These are phyloP conservation scores for Eryngium alpinum DNA, from an alignment of 140 eudicot genomes.

Conservation along the genomic window DNA sequence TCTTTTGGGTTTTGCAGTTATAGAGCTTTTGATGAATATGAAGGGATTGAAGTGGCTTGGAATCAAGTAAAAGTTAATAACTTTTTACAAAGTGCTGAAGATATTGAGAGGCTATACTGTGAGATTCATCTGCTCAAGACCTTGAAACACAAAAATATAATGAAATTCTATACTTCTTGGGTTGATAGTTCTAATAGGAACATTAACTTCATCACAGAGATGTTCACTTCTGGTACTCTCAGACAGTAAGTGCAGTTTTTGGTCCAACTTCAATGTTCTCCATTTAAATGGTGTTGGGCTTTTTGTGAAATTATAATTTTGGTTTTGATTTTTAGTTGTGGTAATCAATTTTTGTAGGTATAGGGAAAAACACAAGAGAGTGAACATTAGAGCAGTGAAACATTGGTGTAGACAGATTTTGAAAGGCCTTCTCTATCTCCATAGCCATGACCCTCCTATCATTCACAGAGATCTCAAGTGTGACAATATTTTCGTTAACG, in stretches of 20 bases:
- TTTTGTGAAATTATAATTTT: too few species aligned
- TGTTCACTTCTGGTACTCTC: constrained; percentile 86
- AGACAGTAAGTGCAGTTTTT: constrained; percentile 46
- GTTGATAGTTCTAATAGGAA: constrained; percentile 31
- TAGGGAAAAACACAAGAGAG: constrained; percentile 61
- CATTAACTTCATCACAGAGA: constrained; percentile 74
- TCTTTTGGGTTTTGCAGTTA: constrained; percentile 29
- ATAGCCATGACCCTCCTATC: not conserved
- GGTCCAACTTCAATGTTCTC: too few species aligned
- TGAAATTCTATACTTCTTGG: constrained; percentile 74
- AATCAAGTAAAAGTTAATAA: constrained; percentile 57
- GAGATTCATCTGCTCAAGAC: constrained; percentile 74
- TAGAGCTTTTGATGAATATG: constrained; percentile 69
- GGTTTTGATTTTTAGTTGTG: too few species aligned
- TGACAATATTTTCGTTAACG: too few species aligned
- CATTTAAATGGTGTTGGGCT: too few species aligned
- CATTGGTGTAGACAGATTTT: constrained; percentile 78
- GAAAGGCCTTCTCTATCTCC: constrained; percentile 20
- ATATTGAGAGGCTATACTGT: constrained; percentile 61
- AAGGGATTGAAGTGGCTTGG: constrained; percentile 28
- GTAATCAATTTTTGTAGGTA: constrained; percentile 34
- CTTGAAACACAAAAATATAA: constrained; percentile 60
- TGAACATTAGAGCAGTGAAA: constrained; percentile 61
- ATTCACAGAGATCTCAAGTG: too few species aligned
- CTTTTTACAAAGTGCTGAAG: constrained; percentile 58